These are phyloP conservation scores for Gelatoporia subvermispora DNA, from an alignment of 768 basidiomycete species.

Conservation along the genomic window DNA sequence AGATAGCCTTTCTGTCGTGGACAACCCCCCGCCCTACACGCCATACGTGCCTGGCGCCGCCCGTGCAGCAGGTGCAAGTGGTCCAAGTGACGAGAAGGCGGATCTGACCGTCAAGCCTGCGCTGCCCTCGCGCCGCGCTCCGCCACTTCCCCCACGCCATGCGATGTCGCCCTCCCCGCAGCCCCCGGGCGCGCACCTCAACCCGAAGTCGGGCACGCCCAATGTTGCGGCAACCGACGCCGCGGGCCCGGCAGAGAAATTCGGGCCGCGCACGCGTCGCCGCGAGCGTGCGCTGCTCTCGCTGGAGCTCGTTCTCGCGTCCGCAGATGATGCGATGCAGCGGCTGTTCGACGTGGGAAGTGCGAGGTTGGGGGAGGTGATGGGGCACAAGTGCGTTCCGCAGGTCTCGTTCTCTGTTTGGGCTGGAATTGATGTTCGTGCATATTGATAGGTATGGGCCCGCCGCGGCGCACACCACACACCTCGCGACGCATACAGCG, in stretches of 20 bases:
- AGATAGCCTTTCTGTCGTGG: background rate
- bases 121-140: background rate
- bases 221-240: too few species aligned
- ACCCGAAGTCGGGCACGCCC: too few species aligned
- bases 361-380: slow-evolving; percentile 40
- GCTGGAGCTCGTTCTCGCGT: slow-evolving; percentile 61
- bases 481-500: slow-evolving; percentile 58
- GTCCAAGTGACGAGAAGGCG: background rate
- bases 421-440: background rate
- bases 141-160: background rate
- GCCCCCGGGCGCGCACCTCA: slow-evolving; percentile 3
- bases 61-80: slow-evolving; percentile 1
- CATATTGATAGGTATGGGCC: slow-evolving; percentile 46
- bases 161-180: background rate
- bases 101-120: slow-evolving; percentile 7
- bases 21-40: background rate
- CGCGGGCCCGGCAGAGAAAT: background rate
- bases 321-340: slow-evolving; percentile 54
- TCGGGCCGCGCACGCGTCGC: slow-evolving; percentile 8
- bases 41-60: background rate
- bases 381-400: slow-evolving; percentile 51
- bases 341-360: slow-evolving; percentile 49
- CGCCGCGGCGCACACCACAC: slow-evolving; percentile 55
- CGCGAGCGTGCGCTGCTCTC: slow-evolving; percentile 52
- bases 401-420: background rate